Evolutionary conservation across 1,284 basidiomycete genomes (phyloP).

Genomic region (Pseudozyma tsukubaensis): DNA sequence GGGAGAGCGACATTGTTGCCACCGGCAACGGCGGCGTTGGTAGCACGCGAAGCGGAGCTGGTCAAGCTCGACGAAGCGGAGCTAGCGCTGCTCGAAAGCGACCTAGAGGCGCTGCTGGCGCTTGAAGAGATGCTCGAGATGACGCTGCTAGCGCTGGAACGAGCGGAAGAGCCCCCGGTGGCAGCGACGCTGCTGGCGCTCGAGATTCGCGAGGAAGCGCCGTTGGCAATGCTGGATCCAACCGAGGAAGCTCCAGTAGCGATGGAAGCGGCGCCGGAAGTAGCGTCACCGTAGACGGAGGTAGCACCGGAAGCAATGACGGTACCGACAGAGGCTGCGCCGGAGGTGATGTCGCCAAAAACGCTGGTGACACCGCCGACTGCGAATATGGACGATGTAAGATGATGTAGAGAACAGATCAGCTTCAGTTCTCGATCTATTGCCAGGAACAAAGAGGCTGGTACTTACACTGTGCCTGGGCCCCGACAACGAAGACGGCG

Average conservation of each 20-base stretch:
- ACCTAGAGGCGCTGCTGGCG: conserved; percentile 1
- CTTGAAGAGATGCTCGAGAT: neutral
- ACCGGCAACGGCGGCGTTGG: conserved; percentile 5
- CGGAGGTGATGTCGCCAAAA: conserved; percentile 18
- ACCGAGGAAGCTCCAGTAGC: neutral
- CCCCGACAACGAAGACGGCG: conserved; percentile 24
- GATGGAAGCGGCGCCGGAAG: neutral
- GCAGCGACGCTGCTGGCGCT: neutral
- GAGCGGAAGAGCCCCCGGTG: neutral
- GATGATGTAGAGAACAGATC: no score
- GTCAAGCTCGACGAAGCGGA: conserved; percentile 4
- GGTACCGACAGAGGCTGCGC: conserved; percentile 11
- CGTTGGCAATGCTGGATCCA: neutral
- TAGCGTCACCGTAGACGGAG: neutral
- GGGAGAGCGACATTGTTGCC: conserved; percentile 7
- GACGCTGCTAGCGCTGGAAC: neutral
- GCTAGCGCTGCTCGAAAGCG: neutral
- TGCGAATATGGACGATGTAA: neutral
- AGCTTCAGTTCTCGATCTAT: no score
- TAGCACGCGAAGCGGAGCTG: neutral
- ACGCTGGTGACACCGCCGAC: conserved; percentile 15
- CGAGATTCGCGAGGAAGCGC: conserved; percentile 1
- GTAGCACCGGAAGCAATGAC: conserved; percentile 2
- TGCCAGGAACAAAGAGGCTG: neutral
- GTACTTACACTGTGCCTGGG: conserved; percentile 39